phyloP scores from a whole-genome alignment of 75 land plant genomes.

The Isoetes taiwanensis region DNA sequence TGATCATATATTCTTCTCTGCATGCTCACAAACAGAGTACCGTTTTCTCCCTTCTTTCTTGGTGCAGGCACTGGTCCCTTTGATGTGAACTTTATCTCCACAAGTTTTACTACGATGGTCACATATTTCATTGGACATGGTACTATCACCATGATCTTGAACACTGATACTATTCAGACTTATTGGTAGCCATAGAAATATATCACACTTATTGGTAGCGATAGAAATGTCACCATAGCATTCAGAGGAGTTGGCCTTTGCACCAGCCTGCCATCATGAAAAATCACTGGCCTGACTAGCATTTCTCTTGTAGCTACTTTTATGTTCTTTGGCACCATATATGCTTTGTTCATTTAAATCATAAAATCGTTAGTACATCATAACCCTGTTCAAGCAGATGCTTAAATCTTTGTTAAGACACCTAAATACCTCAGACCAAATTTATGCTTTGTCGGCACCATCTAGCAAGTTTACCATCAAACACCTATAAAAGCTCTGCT shows the following conservation, averaged over 20 bases:
- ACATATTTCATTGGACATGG: background rate
- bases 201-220: background rate
- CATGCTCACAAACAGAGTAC: background rate
- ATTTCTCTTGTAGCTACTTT: background rate
- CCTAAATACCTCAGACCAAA: too few species aligned
- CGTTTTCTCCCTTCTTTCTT: background rate
- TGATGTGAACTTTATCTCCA: background rate
- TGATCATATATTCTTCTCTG: background rate
- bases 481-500: too few species aligned
- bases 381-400: too few species aligned
- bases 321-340: background rate
- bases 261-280: constrained; percentile 1
- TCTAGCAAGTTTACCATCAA: too few species aligned
- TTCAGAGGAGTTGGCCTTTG: background rate
- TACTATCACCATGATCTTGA: constrained; percentile 3
- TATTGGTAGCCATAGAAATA: too few species aligned
- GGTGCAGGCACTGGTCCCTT: constrained; percentile 3
- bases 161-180: background rate
- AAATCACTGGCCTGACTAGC: background rate
- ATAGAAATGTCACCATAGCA: background rate
- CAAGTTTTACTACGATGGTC: background rate
- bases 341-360: constrained; percentile 5
- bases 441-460: too few species aligned
- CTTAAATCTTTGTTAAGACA: too few species aligned
- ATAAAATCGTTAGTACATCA: too few species aligned